Evolutionary conservation across 192 early-diverging fungal species (phyloP), one percentile per base, ranked within the genome.

Genomic region (Backusella circina): DNA sequence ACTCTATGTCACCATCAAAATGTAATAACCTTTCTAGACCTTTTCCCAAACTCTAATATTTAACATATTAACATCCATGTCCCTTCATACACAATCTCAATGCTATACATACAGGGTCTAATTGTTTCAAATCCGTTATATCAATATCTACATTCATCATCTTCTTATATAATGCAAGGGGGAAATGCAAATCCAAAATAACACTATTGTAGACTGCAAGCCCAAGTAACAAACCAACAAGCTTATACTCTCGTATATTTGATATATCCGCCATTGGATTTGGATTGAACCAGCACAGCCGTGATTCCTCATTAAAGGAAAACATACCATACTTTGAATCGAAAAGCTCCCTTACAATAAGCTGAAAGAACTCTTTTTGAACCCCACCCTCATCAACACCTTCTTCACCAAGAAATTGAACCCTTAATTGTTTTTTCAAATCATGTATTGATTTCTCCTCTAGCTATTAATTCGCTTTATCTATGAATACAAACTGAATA

Each of bases 291-390:
- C 96, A 98, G 44, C 86, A 92, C 12, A 88, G 70, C 1, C 78
- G 81, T 0, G 84, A 86, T 10, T 91, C 87, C 54, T 89, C 88
- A 75, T 95, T 95, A 33, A 86, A 84, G 0, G 86, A 84, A 76
- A 93, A 93, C 91, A 95, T 91, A 61, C 96, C 97, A 80, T 94
- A 96, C 71, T 95, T 86, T 21, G 95, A 93, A 86, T 97, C 96
- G 85, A 99, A 95, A 26, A 99, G 84, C 44, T 96, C 91, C 6
- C 95, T 87, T 7, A 98, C 88, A 21, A 99, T 88, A 33, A 99
- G 88, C 71, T 97, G 86, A 75, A 99, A 97, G 94, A 97, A 99
- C 67, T 99, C 97, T 70, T 99, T 99, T 54, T 95, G 90, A n/a
- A 99, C 83, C 0, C 97, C 97, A 41, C 97, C 97, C 23, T 93